These are phyloP conservation scores for Solanum gracilifrons DNA, from an alignment of 257 asterid genomes.

Conservation along the genomic window DNA sequence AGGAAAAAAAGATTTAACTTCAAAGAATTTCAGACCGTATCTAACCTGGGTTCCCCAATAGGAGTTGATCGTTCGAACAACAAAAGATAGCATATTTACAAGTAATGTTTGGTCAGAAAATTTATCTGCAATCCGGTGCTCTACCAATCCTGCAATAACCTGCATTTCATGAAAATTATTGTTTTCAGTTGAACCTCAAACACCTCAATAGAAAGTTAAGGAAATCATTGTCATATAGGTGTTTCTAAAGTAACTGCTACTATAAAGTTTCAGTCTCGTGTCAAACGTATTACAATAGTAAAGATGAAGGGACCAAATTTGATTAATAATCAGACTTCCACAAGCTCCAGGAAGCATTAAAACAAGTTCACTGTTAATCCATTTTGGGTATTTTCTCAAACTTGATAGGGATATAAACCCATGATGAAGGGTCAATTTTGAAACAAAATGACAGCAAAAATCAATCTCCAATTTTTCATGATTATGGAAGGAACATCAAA, in stretches of 20 bases:
- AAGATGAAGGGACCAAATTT: not conserved
- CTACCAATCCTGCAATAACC: conserved; percentile 83
- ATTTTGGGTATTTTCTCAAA: not conserved
- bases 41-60: conserved; percentile 96
- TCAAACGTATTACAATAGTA: not conserved
- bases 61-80: conserved; percentile 83
- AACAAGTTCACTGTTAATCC: not conserved
- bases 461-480: not conserved
- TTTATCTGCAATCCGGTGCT: conserved; percentile 78
- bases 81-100: conserved; percentile 75
- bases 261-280: not conserved
- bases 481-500: not conserved
- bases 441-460: not conserved
- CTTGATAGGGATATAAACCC: not conserved
- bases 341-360: not conserved
- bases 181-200: not conserved
- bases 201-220: not conserved
- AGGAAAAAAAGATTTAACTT: not conserved
- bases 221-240: not conserved
- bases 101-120: conserved; percentile 60
- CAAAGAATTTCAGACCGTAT: not conserved
- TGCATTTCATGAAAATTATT: conserved; percentile 10
- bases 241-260: not conserved
- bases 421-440: not conserved
- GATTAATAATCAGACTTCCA: not conserved